phyloP scores from a whole-genome alignment of 1,284 basidiomycete genomes.

The Puccinia novopanici region DNA sequence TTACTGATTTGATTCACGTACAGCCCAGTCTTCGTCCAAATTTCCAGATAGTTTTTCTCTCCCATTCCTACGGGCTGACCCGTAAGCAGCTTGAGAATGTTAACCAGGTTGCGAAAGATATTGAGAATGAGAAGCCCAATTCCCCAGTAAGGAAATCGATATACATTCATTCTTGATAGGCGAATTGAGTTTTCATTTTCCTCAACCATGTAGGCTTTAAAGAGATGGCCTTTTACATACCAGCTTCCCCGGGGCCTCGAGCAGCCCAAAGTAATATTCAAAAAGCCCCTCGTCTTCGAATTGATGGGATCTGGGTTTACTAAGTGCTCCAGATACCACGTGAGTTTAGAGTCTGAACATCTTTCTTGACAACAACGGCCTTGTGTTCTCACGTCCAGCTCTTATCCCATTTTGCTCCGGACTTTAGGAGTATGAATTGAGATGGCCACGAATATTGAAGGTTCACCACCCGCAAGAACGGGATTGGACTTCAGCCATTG shows the following conservation, averaged over 20 bases:
- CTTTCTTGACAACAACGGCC: not conserved
- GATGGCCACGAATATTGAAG: slow-evolving; percentile 68
- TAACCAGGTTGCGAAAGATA: slow-evolving; percentile 10
- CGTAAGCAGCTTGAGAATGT: slow-evolving; percentile 16
- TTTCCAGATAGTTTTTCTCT: slow-evolving; percentile 22
- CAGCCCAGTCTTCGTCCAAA: slow-evolving; percentile 12
- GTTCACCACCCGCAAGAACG: slow-evolving; percentile 17
- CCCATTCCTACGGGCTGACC: slow-evolving; percentile 23
- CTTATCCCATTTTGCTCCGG: not conserved
- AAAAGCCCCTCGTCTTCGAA: slow-evolving; percentile 70
- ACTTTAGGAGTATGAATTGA: slow-evolving; percentile 73
- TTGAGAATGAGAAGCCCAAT: not conserved
- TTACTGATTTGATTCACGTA: too few relatives aligned
- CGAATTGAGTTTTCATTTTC: not conserved
- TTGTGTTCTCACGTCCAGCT: not conserved
- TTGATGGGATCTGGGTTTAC: slow-evolving; percentile 79
- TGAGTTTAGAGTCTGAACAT: slow-evolving; percentile 58
- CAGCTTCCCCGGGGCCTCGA: slow-evolving; percentile 63
- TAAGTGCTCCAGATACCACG: slow-evolving; percentile 66
- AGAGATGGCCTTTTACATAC: slow-evolving; percentile 65
- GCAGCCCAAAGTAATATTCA: slow-evolving; percentile 67
- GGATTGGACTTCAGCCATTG: slow-evolving; percentile 34
- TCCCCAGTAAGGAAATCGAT: slow-evolving; percentile 3
- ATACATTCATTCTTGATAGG: not conserved
- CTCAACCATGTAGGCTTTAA: slow-evolving; percentile 53